Conservation (phyloP, 2,329 filamentous ascomycete species). For the Metarhizium album region DNA sequence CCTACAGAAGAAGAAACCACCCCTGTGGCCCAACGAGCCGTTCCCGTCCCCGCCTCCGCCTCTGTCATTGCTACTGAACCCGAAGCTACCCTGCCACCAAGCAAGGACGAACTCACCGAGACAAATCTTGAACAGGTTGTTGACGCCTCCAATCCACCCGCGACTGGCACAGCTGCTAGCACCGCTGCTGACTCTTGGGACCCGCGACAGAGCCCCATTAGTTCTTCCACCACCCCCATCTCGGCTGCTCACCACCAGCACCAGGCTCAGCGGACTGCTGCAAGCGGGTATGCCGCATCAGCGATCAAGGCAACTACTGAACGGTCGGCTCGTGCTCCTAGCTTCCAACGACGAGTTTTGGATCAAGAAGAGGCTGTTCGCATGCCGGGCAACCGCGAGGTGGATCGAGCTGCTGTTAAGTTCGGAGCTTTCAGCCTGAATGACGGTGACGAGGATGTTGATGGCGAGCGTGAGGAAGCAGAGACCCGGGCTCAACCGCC, state of each 20-base stretch:
- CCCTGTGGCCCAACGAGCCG: slow-evolving; percentile 21
- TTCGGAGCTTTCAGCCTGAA: slow-evolving; percentile 93
- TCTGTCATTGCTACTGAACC: slow-evolving; percentile 30
- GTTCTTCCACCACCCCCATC: slow-evolving; percentile 54
- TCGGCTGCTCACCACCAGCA: slow-evolving; percentile 53
- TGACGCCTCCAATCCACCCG: slow-evolving; percentile 65
- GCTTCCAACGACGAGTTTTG: slow-evolving; percentile 74
- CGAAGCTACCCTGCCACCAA: slow-evolving; percentile 50
- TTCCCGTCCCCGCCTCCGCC: slow-evolving; percentile 11
- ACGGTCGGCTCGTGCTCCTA: slow-evolving; percentile 56
- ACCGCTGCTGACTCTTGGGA: slow-evolving; percentile 82
- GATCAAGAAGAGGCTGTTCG: slow-evolving; percentile 97
- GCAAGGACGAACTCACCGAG: slow-evolving; percentile 77
- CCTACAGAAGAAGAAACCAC: slow-evolving; percentile 25
- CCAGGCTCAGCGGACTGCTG: slow-evolving; percentile 39
- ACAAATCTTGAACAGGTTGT: slow-evolving; percentile 86
- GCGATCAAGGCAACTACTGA: slow-evolving; percentile 67
- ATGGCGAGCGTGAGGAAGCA: slow-evolving; percentile 88
- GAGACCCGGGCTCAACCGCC: slow-evolving; percentile 91
- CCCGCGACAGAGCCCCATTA: slow-evolving; percentile 48
- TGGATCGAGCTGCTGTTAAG: slow-evolving; percentile 86
- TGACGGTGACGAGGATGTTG: slow-evolving; percentile 75
- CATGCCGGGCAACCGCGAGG: slow-evolving; percentile 93
- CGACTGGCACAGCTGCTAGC: slow-evolving; percentile 77
- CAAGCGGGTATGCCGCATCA: slow-evolving; percentile 65